Conservation (phyloP, 805 yeast species). For the Candida pseudoglaebosa region DNA sequence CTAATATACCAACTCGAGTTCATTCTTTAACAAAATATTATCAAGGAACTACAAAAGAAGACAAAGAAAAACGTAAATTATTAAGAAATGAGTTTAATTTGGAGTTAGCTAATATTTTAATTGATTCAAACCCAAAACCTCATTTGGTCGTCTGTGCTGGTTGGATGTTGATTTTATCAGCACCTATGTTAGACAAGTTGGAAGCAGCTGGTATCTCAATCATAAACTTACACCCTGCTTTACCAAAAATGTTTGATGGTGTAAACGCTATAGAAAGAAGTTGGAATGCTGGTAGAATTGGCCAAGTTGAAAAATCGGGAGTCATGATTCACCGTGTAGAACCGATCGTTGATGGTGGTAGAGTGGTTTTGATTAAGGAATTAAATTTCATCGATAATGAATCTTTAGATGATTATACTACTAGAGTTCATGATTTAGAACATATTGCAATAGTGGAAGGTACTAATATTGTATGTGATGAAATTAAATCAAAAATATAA, state of each 20-base stretch:
- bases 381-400: constrained; percentile 69
- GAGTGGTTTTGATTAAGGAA: constrained; percentile 81
- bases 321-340: constrained; percentile 97
- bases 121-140: constrained; percentile 47
- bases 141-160: constrained; percentile 96
- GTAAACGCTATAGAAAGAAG: constrained; percentile 96
- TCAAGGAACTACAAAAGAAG: constrained; percentile 67
- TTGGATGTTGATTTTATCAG: constrained; percentile 92
- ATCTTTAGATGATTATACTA: constrained; percentile 73
- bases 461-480: constrained; percentile 50
- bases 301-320: constrained; percentile 73
- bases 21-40: constrained; percentile 75
- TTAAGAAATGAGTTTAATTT: constrained; percentile 72
- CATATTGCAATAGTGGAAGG: constrained; percentile 95
- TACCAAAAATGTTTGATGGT: constrained; percentile 96
- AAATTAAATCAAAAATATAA: not conserved
- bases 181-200: constrained; percentile 66
- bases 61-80: constrained; percentile 49
- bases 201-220: constrained; percentile 63
- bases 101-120: constrained; percentile 69
- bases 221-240: constrained; percentile 93
- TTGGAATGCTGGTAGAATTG: constrained; percentile 90
- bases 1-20: constrained; percentile 53
- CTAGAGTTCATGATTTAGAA: constrained; percentile 76
- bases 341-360: constrained; percentile 91